Percentiles rank a stretch among this genome's conserved stretches.
phyloP scores from a whole-genome alignment of 2,329 filamentous ascomycete genomes.

The Aspergillus piperis region DNA sequence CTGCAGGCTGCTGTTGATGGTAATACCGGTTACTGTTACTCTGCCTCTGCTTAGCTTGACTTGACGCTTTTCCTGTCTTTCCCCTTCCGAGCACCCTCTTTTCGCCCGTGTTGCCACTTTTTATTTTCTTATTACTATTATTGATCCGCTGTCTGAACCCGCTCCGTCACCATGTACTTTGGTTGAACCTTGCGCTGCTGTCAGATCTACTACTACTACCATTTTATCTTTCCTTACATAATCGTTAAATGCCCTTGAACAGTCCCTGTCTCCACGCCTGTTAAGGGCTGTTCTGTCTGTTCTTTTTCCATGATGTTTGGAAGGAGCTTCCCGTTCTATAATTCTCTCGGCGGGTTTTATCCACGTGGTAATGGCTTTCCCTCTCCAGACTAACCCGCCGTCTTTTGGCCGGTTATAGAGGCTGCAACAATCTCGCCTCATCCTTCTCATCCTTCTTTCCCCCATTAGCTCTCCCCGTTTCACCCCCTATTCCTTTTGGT shows the following conservation, averaged over 20 bases:
- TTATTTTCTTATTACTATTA: conserved; percentile 3
- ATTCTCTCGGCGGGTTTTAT: conserved; percentile 42
- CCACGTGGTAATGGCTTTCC: conserved; percentile 42
- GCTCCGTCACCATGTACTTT: conserved; percentile 16
- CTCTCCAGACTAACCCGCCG: conserved; percentile 9
- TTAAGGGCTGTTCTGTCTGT: conserved; percentile 16
- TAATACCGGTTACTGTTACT: conserved; percentile 35
- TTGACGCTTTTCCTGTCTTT: conserved; percentile 1
- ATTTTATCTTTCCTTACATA: background rate
- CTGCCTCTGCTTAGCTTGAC: conserved; percentile 5
- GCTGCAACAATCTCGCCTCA: conserved; percentile 7
- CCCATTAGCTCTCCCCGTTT: background rate
- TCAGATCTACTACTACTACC: background rate
- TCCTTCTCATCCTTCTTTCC: background rate
- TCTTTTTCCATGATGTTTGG: conserved; percentile 40
- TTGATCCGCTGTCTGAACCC: background rate
- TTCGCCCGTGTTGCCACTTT: conserved; percentile 12
- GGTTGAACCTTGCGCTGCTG: conserved; percentile 7
- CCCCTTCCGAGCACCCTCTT: conserved; percentile 17
- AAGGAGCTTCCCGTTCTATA: conserved; percentile 41
- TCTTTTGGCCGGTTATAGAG: background rate
- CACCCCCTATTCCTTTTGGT: background rate
- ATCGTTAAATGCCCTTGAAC: background rate
- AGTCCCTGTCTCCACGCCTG: conserved; percentile 3
- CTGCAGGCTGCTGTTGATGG: conserved; percentile 49